These are phyloP conservation scores for Funneliformis mosseae DNA, from an alignment of 192 early-diverging fungal genomes.

Conservation along the genomic window DNA sequence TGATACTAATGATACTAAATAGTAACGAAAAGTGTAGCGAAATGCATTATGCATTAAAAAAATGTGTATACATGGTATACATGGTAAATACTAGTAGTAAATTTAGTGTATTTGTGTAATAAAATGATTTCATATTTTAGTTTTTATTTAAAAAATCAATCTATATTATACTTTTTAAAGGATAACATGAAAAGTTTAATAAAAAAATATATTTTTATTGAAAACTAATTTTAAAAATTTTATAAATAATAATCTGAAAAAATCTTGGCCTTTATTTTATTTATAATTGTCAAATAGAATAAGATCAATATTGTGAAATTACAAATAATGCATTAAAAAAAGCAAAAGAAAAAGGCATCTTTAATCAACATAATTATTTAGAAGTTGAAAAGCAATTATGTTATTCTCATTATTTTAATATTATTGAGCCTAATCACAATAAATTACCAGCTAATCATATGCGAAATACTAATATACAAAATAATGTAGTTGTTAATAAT, in stretches of 20 bases:
- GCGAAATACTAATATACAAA: not conserved
- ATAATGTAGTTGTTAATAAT: not conserved
- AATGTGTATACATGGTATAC: too few relatives aligned
- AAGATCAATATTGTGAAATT: not conserved
- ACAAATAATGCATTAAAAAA: not conserved
- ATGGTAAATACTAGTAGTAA: too few relatives aligned
- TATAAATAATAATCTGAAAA: not conserved
- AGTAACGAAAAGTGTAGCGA: too few relatives aligned
- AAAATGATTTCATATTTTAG: too few relatives aligned
- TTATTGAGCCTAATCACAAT: not conserved
- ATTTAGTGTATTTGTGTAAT: too few relatives aligned
- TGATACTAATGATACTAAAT: too few relatives aligned
- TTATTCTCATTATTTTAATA: slow-evolving; percentile 6
- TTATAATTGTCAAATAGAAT: not conserved
- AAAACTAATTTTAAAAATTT: too few relatives aligned
- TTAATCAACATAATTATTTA: slow-evolving; percentile 14
- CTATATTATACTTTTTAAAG: too few relatives aligned
- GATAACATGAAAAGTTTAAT: too few relatives aligned
- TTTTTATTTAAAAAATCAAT: too few relatives aligned
- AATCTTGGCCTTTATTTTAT: not conserved
- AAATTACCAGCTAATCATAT: not conserved
- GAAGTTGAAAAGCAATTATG: not conserved
- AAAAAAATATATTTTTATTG: too few relatives aligned
- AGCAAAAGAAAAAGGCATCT: not conserved
- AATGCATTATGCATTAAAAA: too few relatives aligned